Base-by-base conservation (phyloP, 139 green algal genomes). In the Raphidocelis subcapitata region DNA sequence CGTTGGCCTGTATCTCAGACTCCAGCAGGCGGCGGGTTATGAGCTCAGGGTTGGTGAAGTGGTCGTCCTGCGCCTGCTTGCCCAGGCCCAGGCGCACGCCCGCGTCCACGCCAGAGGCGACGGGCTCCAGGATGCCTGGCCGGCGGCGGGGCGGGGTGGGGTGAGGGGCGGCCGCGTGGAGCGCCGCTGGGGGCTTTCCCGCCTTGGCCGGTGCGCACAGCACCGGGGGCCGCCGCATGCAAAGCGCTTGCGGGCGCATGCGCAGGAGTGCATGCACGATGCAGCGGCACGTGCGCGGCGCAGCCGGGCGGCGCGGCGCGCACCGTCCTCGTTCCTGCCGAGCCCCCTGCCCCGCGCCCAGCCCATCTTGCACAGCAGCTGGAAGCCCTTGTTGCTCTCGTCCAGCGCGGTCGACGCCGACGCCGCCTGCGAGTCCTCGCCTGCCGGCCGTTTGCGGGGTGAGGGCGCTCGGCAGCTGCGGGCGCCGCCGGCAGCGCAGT, bases 361-460 rank as follows among this genome's bases (percentile, higher is more conserved):
- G 10, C 92, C 92, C 92, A 97, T 90, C 26, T 85, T 85, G 68
- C 89, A 81, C 71, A 97, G 80, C 81, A 97, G 74, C 41, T 81
- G 74, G 77, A 85, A 97, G 37, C 92, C 92, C 10, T 90, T 80
- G 76, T 97, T 97, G 52, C 29, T 56, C 1, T 69, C 67, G 18
- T 56, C 67, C 8, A 80, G 51, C 5, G 74, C 46, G 16, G 21
- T 21, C 5, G 24, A 41, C 14, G 47, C 46, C 18, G 56, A 71
- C 28, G 74, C 74, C 18, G 47, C 54, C 55, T 70, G 44, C 41
- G 26, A 5, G 20, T 15, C 54, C 32, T 65, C 65, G 21, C 65
- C 57, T 10, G 76, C 74, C 5, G 72, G 63, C 16, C 72, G 65
- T 21, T 66, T n/a, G n/a, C n/a, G n/a, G n/a, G 72, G 35, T 71